A percentile compares a stretch with the other conserved stretches of the same genome.
phyloP scores from a whole-genome alignment of 139 green algal genomes.

The Volvox africanus region DNA sequence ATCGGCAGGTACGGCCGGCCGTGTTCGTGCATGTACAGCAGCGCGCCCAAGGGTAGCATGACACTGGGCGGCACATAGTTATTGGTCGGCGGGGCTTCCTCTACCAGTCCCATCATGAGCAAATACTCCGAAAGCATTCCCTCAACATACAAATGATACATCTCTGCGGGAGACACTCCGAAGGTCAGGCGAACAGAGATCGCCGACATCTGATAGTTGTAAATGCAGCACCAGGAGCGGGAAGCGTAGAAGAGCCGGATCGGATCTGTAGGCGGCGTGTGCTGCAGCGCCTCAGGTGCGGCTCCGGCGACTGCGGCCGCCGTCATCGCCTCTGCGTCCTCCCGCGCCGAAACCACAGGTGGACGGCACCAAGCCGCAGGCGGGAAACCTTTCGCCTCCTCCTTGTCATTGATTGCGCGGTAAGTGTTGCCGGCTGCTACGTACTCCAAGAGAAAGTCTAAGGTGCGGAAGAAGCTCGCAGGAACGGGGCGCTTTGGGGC shows the following conservation, averaged over 20 bases:
- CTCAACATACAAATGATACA: neutral
- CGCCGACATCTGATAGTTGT: neutral
- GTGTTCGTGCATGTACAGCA: conserved; percentile 33
- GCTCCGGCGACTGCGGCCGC: neutral
- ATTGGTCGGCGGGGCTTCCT: neutral
- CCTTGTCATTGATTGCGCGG: conserved; percentile 34
- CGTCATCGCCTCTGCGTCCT: neutral
- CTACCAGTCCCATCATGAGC: neutral
- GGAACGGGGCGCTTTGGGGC: conserved; percentile 3
- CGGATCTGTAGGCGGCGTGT: neutral
- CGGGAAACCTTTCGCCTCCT: conserved; percentile 32
- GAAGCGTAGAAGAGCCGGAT: conserved; percentile 10
- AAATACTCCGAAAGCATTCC: neutral
- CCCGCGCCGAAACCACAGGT: neutral
- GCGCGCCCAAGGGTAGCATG: conserved; percentile 31
- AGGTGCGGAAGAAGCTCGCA: conserved; percentile 36
- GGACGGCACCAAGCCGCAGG: conserved; percentile 30
- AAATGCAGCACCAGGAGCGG: conserved; percentile 17
- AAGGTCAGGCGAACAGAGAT: neutral
- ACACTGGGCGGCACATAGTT: neutral
- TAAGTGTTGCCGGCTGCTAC: conserved; percentile 8
- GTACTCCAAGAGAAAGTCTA: conserved; percentile 31
- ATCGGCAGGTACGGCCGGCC: conserved; percentile 41
- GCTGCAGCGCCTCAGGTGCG: neutral
- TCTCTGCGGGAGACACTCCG: neutral